Conservation (phyloP, 768 basidiomycete species). For the Fomitopsis pulvina region DNA sequence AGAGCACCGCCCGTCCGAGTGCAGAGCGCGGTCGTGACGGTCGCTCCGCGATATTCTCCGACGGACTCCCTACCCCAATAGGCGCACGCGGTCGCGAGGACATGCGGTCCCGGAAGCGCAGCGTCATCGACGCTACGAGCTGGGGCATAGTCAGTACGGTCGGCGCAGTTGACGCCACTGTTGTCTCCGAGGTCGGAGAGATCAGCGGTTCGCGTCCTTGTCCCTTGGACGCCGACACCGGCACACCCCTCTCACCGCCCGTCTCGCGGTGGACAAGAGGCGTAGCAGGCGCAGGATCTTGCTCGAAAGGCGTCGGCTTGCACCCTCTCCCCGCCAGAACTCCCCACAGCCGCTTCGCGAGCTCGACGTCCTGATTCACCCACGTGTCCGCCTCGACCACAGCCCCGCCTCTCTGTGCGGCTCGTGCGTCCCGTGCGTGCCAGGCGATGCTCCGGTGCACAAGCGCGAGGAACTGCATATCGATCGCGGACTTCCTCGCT, state of each 20-base stretch:
- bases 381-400: constrained; percentile 5
- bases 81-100: constrained; percentile 14
- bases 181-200: not conserved
- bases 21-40: not conserved
- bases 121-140: constrained; percentile 20
- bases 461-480: constrained; percentile 30
- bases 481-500: constrained; percentile 16
- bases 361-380: constrained; percentile 26
- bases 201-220: not conserved
- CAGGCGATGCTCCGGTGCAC: constrained; percentile 29
- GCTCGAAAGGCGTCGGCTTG: constrained; percentile 11
- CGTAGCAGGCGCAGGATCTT: not conserved
- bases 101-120: constrained; percentile 20
- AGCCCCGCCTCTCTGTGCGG: not conserved
- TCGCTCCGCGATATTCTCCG: not conserved
- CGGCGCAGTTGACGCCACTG: constrained; percentile 1
- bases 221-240: not conserved
- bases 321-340: constrained; percentile 28
- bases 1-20: not conserved
- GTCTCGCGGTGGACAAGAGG: constrained; percentile 3
- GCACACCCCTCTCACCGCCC: constrained; percentile 4
- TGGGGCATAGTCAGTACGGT: constrained; percentile 17
- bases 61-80: not conserved
- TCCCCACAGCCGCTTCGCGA: constrained; percentile 27
- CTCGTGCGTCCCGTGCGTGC: constrained; percentile 12